Evolutionary conservation across 441 rosid genomes (phyloP).

Genomic region (Brassica hybrid): DNA sequence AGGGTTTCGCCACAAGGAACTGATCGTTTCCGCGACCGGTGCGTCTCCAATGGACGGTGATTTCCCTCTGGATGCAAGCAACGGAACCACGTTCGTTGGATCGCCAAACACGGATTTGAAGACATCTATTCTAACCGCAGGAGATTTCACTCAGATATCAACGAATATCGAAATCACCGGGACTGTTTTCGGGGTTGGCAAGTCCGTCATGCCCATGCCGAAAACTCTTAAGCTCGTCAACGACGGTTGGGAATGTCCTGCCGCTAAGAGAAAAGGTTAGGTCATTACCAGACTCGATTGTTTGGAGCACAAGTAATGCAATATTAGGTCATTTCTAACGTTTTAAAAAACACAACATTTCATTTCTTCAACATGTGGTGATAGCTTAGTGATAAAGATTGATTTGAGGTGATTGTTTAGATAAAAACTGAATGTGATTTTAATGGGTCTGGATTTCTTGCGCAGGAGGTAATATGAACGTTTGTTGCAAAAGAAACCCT

Average conservation of each 20-base stretch:
- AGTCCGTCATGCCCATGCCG: constrained; percentile 51
- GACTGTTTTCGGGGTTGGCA: constrained; percentile 55
- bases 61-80: constrained; percentile 43
- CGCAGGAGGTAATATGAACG: background rate
- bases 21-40: constrained; percentile 48
- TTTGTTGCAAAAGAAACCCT: constrained; percentile 1
- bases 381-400: no score
- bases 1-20: constrained; percentile 6
- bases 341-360: no score
- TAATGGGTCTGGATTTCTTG: background rate
- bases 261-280: no score
- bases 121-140: constrained; percentile 60
- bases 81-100: constrained; percentile 45
- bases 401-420: background rate
- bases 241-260: background rate
- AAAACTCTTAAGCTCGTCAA: background rate
- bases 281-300: no score
- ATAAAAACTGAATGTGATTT: background rate
- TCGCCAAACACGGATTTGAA: constrained; percentile 42
- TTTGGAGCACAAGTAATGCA: background rate
- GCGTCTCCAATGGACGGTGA: constrained; percentile 49
- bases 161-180: constrained; percentile 49
- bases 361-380: no score
- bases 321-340: no score
- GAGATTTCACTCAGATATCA: constrained; percentile 52